These are phyloP conservation scores for Schwanniomyces pseudopolymorphus DNA, from an alignment of 805 yeast species.

Conservation along the genomic window DNA sequence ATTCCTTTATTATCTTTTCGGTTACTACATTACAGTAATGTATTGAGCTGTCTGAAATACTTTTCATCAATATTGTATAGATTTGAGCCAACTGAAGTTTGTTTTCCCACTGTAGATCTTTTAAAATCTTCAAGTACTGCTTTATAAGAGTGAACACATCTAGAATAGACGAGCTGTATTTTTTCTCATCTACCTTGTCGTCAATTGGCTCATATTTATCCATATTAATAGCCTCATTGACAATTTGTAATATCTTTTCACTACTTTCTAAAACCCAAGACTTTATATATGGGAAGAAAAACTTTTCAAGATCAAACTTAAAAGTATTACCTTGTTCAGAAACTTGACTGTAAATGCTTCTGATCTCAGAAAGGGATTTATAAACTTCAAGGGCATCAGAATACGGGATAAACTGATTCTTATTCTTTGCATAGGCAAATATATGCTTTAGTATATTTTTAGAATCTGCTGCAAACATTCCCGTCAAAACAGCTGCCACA, in stretches of 20 bases:
- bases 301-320: constrained; percentile 54
- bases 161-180: constrained; percentile 59
- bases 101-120: constrained; percentile 64
- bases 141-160: constrained; percentile 67
- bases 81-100: constrained; percentile 60
- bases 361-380: constrained; percentile 49
- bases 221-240: constrained; percentile 52
- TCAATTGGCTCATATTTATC: constrained; percentile 61
- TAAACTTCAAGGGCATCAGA: constrained; percentile 62
- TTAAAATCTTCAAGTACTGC: constrained; percentile 56
- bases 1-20: constrained; percentile 42
- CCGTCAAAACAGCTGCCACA: constrained; percentile 48
- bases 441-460: constrained; percentile 51
- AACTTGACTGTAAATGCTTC: constrained; percentile 52
- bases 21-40: constrained; percentile 44
- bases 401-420: constrained; percentile 39
- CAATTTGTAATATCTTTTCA: constrained; percentile 45
- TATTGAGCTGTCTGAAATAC: constrained; percentile 61
- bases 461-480: constrained; percentile 55
- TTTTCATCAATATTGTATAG: constrained; percentile 58
- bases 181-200: constrained; percentile 34
- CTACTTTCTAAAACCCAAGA: constrained; percentile 47
- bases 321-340: constrained; percentile 38
- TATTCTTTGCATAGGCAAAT: constrained; percentile 36
- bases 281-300: constrained; percentile 44